These are phyloP conservation scores for Triticum monococcum DNA, from an alignment of 176 grass and related monocot genomes.

Conservation along the genomic window DNA sequence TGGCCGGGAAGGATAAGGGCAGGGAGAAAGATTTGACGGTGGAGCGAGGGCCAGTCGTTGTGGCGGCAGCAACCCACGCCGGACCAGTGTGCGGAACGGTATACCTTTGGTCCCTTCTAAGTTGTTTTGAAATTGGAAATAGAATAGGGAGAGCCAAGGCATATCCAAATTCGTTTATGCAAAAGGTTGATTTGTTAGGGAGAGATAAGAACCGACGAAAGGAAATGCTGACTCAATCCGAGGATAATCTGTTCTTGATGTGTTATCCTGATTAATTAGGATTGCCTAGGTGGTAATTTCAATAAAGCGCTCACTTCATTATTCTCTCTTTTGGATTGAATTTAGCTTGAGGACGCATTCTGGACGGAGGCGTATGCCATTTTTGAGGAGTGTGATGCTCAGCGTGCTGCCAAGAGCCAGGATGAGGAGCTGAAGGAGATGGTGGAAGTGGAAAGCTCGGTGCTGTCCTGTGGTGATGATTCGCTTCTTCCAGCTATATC, in stretches of 20 bases:
- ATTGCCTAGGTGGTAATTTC: neutral
- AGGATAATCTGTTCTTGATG: neutral
- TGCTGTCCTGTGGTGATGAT: conserved; percentile 27
- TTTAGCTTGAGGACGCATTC: conserved; percentile 39
- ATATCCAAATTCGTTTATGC: neutral
- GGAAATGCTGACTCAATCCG: neutral
- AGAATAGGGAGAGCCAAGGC: neutral
- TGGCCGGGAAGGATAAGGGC: conserved; percentile 17
- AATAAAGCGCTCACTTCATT: neutral
- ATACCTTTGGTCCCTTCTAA: conserved; percentile 1
- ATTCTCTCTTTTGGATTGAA: conserved; percentile 8
- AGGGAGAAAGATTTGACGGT: conserved; percentile 1
- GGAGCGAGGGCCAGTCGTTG: neutral
- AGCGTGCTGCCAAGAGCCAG: conserved; percentile 20
- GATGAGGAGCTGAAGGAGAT: conserved; percentile 7
- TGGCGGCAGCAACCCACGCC: neutral
- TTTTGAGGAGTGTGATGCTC: conserved; percentile 20
- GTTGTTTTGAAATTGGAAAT: conserved; percentile 10
- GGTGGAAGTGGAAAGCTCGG: conserved; percentile 23
- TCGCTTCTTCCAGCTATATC: conserved; percentile 37
- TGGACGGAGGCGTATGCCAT: conserved; percentile 18
- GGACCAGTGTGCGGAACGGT: conserved; percentile 27
- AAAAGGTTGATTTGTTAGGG: neutral
- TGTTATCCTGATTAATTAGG: neutral
- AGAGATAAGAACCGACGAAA: neutral